A percentile compares a stretch with the other conserved stretches of the same genome.
Conservation (phyloP, 345 rosid genomes). For the Excoecaria agallocha region DNA sequence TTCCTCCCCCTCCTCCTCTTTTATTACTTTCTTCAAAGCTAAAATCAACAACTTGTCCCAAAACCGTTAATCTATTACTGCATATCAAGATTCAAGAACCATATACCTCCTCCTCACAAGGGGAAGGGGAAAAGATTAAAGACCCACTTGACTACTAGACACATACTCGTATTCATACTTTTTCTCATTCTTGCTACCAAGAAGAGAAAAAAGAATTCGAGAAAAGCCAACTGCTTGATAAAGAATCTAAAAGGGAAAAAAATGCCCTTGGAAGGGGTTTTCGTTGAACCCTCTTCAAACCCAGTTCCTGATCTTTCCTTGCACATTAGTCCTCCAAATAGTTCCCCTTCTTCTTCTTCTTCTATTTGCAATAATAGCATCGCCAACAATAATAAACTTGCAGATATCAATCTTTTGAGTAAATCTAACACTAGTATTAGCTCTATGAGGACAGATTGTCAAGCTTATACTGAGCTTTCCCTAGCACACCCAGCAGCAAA, state of each 20-base stretch:
- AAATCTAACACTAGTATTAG: constrained; percentile 15
- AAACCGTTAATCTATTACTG: not conserved
- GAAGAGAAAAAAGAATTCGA: constrained; percentile 1
- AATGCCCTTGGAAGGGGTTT: constrained; percentile 56
- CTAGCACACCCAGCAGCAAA: constrained; percentile 33
- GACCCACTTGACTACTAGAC: constrained; percentile 28
- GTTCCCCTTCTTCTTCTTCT: constrained; percentile 23
- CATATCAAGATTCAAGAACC: constrained; percentile 14
- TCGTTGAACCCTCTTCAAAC: constrained; percentile 47
- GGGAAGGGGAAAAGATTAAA: constrained; percentile 18
- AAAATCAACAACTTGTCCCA: constrained; percentile 8
- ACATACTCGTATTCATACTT: constrained; percentile 21
- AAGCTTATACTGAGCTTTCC: constrained; percentile 43
- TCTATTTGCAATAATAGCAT: constrained; percentile 15
- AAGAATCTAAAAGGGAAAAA: not conserved
- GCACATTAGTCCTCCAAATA: constrained; percentile 63
- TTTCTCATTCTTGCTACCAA: constrained; percentile 3
- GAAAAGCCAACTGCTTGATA: not conserved
- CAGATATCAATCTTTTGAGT: constrained; percentile 15
- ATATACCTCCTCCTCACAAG: constrained; percentile 8
- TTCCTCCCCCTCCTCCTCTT: not conserved
- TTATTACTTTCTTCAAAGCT: constrained; percentile 17
- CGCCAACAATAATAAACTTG: not conserved
- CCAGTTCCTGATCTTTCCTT: constrained; percentile 70
- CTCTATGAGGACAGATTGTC: constrained; percentile 19